Conservation (phyloP, 768 basidiomycete species). For the Collybia sordida region DNA sequence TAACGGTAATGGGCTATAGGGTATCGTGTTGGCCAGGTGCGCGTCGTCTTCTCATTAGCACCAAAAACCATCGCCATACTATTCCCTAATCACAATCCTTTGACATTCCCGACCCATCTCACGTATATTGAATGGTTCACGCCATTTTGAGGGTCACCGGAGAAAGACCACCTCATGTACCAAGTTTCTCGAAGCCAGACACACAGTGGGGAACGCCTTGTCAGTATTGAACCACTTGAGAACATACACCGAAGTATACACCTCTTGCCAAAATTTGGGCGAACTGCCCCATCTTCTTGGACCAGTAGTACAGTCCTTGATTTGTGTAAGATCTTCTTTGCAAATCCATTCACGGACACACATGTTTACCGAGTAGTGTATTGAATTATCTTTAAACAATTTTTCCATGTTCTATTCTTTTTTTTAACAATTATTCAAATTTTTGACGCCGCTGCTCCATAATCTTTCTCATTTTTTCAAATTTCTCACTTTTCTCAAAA, state of each 20-base stretch:
- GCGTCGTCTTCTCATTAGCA: conserved; percentile 23
- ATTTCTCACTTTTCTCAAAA: too few relatives aligned
- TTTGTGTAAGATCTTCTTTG: not conserved
- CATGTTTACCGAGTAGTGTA: not conserved
- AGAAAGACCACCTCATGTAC: conserved; percentile 17
- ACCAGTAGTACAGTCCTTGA: not conserved
- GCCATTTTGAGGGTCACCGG: conserved; percentile 11
- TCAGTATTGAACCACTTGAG: conserved; percentile 23
- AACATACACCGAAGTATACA: conserved; percentile 26
- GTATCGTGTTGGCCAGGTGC: conserved; percentile 23
- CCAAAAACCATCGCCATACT: conserved; percentile 2
- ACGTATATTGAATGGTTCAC: conserved; percentile 29
- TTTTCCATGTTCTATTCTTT: too few relatives aligned
- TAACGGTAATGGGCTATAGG: conserved; percentile 6
- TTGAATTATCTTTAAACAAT: not conserved
- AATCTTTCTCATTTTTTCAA: too few relatives aligned
- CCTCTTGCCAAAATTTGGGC: conserved; percentile 15
- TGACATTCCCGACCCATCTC: conserved; percentile 12
- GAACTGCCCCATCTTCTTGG: conserved; percentile 4
- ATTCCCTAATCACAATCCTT: conserved; percentile 5
- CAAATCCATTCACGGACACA: not conserved
- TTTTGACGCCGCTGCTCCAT: too few relatives aligned
- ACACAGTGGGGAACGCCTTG: conserved; percentile 9
- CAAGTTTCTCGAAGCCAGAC: conserved; percentile 3
- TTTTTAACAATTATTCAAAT: too few relatives aligned